Base-by-base conservation (phyloP, 768 basidiomycete species). In the Panellus pusillus region DNA sequence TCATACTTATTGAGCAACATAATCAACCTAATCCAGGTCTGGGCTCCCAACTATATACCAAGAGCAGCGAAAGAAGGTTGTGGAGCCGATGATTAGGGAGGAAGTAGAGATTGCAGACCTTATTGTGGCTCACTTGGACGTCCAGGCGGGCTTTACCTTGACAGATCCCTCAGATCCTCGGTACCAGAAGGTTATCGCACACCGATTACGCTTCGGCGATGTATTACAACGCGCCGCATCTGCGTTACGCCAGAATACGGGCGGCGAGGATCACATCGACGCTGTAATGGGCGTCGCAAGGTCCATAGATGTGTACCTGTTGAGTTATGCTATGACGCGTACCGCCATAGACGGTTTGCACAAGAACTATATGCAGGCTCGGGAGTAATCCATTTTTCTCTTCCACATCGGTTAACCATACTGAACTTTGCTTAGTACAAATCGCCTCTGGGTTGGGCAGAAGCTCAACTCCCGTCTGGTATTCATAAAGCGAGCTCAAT, bases 181-280 rank as follows among this genome's bases (percentile, higher is more conserved):
- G 15, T 92, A 92, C 67, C 83, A 87, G 66, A 78, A 73, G 41
- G 82, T 86, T 17, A 68, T 74, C 14, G 66, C 72, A 0, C 78
- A 86, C 59, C 83, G 88, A 29, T 64, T 71, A 20, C 79, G 83
- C 14, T 89, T 89, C 60, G 93, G 90, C 3, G 69, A 80, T 32
- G 71, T 91, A 11, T 69, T 91, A 35, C 83, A 89, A 55, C 71
- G 71, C 29, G 92, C 91, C 2, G 84, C 92, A 2, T 74, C 71
- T 18, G 75, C 82, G 14, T 71, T 93, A 36, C 81, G 83, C 35
- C 77, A 80, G 61, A 78, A 80, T 39, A 79, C 76, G 12, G 80
- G 79, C 40, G 83, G 80, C 31, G 91, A 92, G 67, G 90, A 93
- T 65, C 89, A 91, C 57, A 88, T 91, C 40, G 95, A 98, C 66